phyloP scores from a whole-genome alignment of 331 rosid genomes.

The Pyrus hybrid region DNA sequence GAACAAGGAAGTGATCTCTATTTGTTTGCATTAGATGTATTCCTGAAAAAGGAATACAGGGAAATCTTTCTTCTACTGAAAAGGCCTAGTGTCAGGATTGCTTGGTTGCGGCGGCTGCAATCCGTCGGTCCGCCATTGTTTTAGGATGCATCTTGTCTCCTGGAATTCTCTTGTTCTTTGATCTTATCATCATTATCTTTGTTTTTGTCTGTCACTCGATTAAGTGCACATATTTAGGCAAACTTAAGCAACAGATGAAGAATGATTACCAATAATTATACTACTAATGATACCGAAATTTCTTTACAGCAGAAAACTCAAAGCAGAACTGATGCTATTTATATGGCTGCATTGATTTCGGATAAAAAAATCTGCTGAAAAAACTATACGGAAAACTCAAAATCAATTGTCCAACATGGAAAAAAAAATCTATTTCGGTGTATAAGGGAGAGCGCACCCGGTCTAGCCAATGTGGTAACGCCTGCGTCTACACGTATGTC shows the following conservation, averaged over 20 bases:
- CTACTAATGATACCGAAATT: not conserved
- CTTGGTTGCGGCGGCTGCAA: slow-evolving; percentile 66
- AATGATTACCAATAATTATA: not conserved
- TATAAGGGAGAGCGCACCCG: not conserved
- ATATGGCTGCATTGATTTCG: not conserved
- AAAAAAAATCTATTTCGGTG: not conserved
- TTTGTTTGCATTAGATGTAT: slow-evolving; percentile 63
- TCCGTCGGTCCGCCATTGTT: slow-evolving; percentile 29
- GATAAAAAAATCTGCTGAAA: not conserved
- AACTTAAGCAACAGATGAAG: not conserved
- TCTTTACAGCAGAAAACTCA: not conserved
- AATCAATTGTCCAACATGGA: not conserved
- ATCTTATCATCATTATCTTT: not conserved
- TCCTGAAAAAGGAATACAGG: slow-evolving; percentile 63
- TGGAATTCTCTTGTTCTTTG: not conserved
- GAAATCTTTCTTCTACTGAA: slow-evolving; percentile 68
- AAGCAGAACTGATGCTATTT: not conserved
- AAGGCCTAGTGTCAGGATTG: slow-evolving; percentile 44
- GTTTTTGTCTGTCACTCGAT: not conserved
- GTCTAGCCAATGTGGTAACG: not conserved
- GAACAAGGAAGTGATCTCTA: slow-evolving; percentile 66
- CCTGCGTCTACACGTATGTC: not conserved
- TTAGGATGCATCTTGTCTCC: not conserved
- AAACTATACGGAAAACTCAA: not conserved
- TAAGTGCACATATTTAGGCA: not conserved